A percentile compares a stretch with the other conserved stretches of the same genome.
Evolutionary conservation across 495 filamentous ascomycete species (phyloP).

Genomic region (Aspergillus bertholletiae): DNA sequence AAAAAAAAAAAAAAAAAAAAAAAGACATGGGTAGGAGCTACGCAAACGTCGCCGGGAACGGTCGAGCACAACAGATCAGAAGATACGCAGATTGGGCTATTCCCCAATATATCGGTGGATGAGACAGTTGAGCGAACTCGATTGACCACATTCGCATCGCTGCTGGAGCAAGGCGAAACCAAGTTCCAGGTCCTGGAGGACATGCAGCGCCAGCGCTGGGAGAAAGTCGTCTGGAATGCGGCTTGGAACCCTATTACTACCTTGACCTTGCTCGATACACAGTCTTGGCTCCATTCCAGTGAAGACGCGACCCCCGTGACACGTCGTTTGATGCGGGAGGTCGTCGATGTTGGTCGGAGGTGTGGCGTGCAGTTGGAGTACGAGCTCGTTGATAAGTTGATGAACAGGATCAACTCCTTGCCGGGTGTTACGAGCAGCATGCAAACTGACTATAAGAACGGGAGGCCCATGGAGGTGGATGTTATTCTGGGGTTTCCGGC

Average conservation of each 20-base stretch:
- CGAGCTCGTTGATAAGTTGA: conserved; percentile 36
- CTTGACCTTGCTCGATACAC: conserved; percentile 47
- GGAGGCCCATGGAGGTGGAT: conserved; percentile 52
- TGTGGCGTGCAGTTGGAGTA: conserved; percentile 40
- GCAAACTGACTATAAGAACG: conserved; percentile 48
- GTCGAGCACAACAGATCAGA: conserved; percentile 46
- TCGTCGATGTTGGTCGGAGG: conserved; percentile 42
- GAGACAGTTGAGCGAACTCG: conserved; percentile 21
- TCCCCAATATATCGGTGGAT: conserved; percentile 30
- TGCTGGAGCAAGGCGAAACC: conserved; percentile 37
- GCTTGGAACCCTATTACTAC: conserved; percentile 53
- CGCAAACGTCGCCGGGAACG: conserved; percentile 40
- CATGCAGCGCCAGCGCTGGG: conserved; percentile 49
- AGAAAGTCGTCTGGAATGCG: conserved; percentile 54
- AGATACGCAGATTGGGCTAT: conserved; percentile 44
- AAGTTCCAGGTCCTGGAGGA: conserved; percentile 35
- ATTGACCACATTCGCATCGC: conserved; percentile 33
- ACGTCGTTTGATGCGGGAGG: conserved; percentile 43
- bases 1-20: no score
- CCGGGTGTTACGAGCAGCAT: conserved; percentile 50
- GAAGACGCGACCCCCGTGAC: conserved; percentile 41
- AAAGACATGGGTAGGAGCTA: conserved; percentile 48
- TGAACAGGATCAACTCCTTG: conserved; percentile 39
- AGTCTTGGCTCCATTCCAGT: conserved; percentile 43
- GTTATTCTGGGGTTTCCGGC: conserved; percentile 54